Base-by-base conservation (phyloP, 331 rosid species). In the Malus hybrid region DNA sequence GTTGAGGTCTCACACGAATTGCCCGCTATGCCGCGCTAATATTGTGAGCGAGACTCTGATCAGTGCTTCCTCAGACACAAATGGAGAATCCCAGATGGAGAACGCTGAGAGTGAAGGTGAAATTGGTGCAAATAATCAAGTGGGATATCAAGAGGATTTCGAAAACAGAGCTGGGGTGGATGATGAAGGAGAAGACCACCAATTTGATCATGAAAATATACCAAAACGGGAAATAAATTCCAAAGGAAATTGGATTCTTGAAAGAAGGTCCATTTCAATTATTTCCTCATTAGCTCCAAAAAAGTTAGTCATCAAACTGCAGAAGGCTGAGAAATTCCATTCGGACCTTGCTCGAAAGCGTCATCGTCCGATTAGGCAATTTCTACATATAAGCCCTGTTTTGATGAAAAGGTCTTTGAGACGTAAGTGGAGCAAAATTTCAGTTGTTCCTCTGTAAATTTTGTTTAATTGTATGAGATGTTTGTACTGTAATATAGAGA, bases 1-100 rank as follows among this genome's bases (percentile, higher is more conserved):
- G 92, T 50, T 88, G 22, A 75, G 90, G 36, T 84, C 87, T 18
- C 92, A 88, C 69, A 88, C 88, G 19, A 88, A 82, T 73, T 88
- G 92, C 63, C 90, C 88, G 4, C 81, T 88, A 18, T 88, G 92
- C 71, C 92, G 92, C 3, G 83, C 92, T 2, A 67, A 66, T 54
- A 82, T 86, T n/a, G 52, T 86, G 22, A 36, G 36, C 44, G 79
- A 66, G 61, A 74, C 62, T 33, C 6, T 1, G 22, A 57, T 36
- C 4, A 22, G 33, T 72, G 39, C 34, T 70, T 78, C 85, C 2
- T 3, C 2, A 39, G 56, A 18, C 20, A 60, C 10, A 24, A 70
- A 18, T 56, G 84, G 67, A 24, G 82, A 66, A 34, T 48, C 68
- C 79, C 73, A 65, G 18, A 32, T 67, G 64, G 75, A 39, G 56